Conservation (phyloP, 768 basidiomycete genomes). For the Collybia mongolica region DNA sequence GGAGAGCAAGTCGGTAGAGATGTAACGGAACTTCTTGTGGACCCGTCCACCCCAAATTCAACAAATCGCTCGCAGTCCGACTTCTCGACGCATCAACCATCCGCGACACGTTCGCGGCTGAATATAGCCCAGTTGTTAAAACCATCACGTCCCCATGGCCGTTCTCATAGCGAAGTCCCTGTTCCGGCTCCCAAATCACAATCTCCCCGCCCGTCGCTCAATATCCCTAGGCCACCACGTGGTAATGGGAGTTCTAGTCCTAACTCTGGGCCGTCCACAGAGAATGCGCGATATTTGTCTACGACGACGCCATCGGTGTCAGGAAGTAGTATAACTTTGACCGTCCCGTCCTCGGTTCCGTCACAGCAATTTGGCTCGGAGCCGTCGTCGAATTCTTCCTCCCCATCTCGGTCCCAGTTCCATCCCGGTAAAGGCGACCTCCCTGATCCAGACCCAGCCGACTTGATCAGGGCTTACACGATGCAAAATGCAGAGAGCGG, state of each 20-base stretch:
- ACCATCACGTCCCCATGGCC: conserved; percentile 34
- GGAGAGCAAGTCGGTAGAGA: conserved; percentile 20
- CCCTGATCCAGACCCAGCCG: conserved; percentile 42
- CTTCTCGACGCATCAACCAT: not conserved
- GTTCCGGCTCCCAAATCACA: conserved; percentile 3
- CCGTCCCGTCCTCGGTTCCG: conserved; percentile 1
- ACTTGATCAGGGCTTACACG: conserved; percentile 71
- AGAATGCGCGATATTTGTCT: not conserved
- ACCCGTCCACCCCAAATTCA: not conserved
- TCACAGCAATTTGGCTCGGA: not conserved
- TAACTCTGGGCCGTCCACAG: not conserved
- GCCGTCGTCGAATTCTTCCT: conserved; percentile 5
- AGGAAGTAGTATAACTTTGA: not conserved
- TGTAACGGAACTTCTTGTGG: conserved; percentile 15
- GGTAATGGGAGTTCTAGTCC: not conserved
- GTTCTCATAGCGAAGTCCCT: conserved; percentile 38
- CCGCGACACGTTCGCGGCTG: conserved; percentile 35
- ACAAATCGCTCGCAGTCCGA: not conserved
- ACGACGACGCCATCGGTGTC: conserved; percentile 1
- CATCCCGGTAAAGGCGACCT: not conserved
- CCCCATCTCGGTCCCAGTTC: conserved; percentile 9
- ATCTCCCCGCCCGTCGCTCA: conserved; percentile 8
- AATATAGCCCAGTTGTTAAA: conserved; percentile 44
- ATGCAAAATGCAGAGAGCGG: conserved; percentile 93
- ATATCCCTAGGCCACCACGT: not conserved